phyloP scores from a whole-genome alignment of 208 protist genomes.

The Acanthamoeba lenticulata region DNA sequence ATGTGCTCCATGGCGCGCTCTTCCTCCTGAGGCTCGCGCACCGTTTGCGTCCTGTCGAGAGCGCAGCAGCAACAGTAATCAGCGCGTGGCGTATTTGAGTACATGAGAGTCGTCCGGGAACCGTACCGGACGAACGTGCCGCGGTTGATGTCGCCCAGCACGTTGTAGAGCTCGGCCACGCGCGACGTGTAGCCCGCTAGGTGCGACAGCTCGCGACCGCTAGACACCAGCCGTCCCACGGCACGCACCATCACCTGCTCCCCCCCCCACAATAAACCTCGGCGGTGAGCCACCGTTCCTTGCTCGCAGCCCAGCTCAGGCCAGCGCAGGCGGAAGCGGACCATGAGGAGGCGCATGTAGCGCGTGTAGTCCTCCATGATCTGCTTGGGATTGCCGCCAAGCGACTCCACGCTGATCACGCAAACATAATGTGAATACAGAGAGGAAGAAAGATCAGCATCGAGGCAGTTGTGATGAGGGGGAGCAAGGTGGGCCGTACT shows the following conservation, averaged over 20 bases:
- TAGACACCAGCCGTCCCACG: background rate
- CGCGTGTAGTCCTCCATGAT: slow-evolving; percentile 50
- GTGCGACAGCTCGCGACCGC: slow-evolving; percentile 1
- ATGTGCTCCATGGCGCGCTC: background rate
- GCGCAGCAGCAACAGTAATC: background rate
- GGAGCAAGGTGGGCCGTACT: background rate
- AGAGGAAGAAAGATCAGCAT: background rate
- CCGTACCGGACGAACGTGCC: background rate
- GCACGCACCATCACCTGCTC: slow-evolving; percentile 3
- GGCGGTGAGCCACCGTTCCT: too few relatives aligned
- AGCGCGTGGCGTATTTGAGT: background rate
- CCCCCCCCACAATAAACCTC: too few relatives aligned
- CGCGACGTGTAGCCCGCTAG: slow-evolving; percentile 46
- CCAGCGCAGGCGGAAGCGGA: too few relatives aligned
- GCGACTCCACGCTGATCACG: background rate
- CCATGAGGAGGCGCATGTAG: background rate
- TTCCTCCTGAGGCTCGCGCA: background rate
- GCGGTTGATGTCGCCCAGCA: slow-evolving; percentile 21
- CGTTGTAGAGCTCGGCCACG: background rate
- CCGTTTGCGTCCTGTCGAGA: background rate
- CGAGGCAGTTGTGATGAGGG: background rate
- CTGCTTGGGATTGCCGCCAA: background rate
- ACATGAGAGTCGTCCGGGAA: background rate
- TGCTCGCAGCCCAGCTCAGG: too few relatives aligned
- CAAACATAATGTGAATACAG: background rate